A percentile compares a stretch with the other conserved stretches of the same genome.
Evolutionary conservation across 441 rosid genomes (phyloP).

Genomic region (Erodium texanum): DNA sequence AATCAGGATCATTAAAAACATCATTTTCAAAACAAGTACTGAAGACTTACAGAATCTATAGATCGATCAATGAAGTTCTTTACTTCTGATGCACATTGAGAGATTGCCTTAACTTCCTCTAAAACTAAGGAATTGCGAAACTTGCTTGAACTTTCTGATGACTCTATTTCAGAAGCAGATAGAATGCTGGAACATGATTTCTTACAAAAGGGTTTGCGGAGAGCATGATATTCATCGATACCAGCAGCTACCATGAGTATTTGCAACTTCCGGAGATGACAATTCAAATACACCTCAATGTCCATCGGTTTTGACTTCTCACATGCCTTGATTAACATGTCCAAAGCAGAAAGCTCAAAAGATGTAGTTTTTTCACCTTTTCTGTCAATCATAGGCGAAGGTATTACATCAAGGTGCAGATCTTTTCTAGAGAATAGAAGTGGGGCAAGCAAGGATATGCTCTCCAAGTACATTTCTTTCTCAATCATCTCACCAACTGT

Average conservation of each 20-base stretch:
- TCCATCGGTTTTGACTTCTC: slow-evolving; percentile 53
- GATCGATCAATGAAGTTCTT: slow-evolving; percentile 52
- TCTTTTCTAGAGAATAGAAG: slow-evolving; percentile 57
- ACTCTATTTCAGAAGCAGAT: slow-evolving; percentile 30
- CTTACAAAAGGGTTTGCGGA: slow-evolving; percentile 28
- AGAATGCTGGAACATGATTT: slow-evolving; percentile 28
- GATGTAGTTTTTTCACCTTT: slow-evolving; percentile 34
- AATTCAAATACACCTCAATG: slow-evolving; percentile 54
- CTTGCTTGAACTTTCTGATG: slow-evolving; percentile 38
- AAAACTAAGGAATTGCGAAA: slow-evolving; percentile 52
- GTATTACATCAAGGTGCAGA: slow-evolving; percentile 34
- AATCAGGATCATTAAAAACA: slow-evolving; percentile 6
- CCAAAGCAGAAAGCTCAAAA: slow-evolving; percentile 68
- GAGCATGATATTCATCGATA: slow-evolving; percentile 33
- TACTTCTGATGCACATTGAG: slow-evolving; percentile 49
- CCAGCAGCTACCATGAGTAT: slow-evolving; percentile 57
- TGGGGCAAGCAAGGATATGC: slow-evolving; percentile 68
- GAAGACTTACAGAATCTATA: slow-evolving; percentile 56
- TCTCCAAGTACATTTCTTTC: slow-evolving; percentile 63
- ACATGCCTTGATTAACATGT: slow-evolving; percentile 62
- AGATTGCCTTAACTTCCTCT: slow-evolving; percentile 78
- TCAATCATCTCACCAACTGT: slow-evolving; percentile 62
- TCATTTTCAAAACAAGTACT: slow-evolving; percentile 13
- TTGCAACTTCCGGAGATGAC: slow-evolving; percentile 77
- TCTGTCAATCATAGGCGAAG: slow-evolving; percentile 32